Evolutionary conservation across 73 alveolate genomes (phyloP).

Genomic region (Paramecium tetraurelia): DNA sequence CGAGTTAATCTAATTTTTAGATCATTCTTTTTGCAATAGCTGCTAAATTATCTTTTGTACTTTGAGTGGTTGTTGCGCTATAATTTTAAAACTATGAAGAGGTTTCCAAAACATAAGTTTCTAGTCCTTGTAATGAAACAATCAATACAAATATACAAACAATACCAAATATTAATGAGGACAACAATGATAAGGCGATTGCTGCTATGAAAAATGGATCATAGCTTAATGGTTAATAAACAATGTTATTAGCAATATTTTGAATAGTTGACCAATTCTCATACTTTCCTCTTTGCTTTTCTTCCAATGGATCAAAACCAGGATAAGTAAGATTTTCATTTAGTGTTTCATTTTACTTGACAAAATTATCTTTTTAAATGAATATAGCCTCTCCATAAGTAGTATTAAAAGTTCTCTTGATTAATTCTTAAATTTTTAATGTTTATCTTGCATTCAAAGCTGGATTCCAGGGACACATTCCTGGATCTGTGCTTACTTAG

Average conservation of each 20-base stretch:
- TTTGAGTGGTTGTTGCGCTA: not conserved
- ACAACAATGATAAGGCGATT: not conserved
- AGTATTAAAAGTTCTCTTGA: not conserved
- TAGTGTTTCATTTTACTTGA: not conserved
- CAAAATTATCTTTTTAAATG: not conserved
- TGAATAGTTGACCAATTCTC: not conserved
- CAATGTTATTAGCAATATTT: not conserved
- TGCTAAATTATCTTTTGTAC: not conserved
- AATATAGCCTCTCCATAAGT: not conserved
- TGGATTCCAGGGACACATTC: constrained; percentile 21
- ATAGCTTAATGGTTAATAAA: not conserved
- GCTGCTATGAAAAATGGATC: constrained; percentile 34
- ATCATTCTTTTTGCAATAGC: constrained; percentile 14
- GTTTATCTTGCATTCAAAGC: not conserved
- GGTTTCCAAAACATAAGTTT: not conserved
- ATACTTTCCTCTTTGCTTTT: not conserved
- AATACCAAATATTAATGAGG: not conserved
- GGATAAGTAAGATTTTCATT: not conserved
- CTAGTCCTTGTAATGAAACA: not conserved
- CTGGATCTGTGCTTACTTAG: not conserved
- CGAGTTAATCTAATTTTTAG: not conserved
- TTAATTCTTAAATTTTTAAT: not conserved
- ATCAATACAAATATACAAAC: not conserved
- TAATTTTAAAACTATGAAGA: not conserved
- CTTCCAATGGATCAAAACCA: not conserved